These are phyloP conservation scores for Hyphodiscus sp. DNA, from an alignment of 2,329 filamentous ascomycete species.

Conservation along the genomic window DNA sequence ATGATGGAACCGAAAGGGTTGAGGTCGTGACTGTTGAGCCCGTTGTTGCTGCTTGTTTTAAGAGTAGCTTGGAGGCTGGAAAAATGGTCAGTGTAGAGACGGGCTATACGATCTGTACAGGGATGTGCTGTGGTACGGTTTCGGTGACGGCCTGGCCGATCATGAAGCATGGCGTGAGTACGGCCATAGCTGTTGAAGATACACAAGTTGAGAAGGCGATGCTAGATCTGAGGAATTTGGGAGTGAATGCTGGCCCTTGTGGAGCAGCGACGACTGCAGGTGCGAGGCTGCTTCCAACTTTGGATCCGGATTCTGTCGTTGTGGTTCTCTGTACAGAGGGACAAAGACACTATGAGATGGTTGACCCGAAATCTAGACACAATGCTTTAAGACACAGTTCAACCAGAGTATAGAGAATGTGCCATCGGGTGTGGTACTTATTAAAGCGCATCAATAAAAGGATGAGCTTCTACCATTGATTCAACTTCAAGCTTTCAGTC, in stretches of 20 bases:
- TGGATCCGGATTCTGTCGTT: background rate
- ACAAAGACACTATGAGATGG: background rate
- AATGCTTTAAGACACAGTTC: background rate
- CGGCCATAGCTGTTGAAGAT: slow-evolving; percentile 37
- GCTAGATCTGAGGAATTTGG: slow-evolving; percentile 31
- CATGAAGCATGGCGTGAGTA: slow-evolving; percentile 36
- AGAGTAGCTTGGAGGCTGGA: slow-evolving; percentile 39
- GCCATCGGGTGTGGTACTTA: background rate
- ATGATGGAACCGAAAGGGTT: slow-evolving; percentile 32
- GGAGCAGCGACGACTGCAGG: slow-evolving; percentile 49
- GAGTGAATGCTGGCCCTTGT: slow-evolving; percentile 41
- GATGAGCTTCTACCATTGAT: too few species aligned
- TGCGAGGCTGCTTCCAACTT: slow-evolving; percentile 39
- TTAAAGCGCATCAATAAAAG: too few species aligned
- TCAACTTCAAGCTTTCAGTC: too few species aligned
- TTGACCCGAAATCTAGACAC: background rate
- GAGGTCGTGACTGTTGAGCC: slow-evolving; percentile 64
- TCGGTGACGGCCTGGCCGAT: slow-evolving; percentile 40
- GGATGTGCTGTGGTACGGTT: slow-evolving; percentile 45
- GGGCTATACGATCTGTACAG: slow-evolving; percentile 41
- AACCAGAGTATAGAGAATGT: background rate
- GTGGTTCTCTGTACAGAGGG: background rate
- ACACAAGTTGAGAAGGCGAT: slow-evolving; percentile 37
- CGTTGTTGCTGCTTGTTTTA: slow-evolving; percentile 54
- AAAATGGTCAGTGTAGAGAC: slow-evolving; percentile 34